phyloP scores from a whole-genome alignment of 2,329 filamentous ascomycete genomes.

The Colletotrichum tamarilloi region DNA sequence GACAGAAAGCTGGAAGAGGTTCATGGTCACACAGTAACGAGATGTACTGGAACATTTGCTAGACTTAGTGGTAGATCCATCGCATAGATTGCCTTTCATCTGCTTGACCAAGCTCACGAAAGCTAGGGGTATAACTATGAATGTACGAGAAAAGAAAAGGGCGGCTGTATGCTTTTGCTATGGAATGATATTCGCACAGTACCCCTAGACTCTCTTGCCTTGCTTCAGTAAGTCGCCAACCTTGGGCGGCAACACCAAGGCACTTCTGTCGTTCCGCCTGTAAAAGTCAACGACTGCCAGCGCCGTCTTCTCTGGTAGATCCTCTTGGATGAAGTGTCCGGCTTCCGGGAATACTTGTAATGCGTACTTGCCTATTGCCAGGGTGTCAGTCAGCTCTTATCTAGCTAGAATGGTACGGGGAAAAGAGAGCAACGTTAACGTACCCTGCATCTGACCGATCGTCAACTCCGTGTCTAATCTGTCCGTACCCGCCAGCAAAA shows the following conservation, averaged over 20 bases:
- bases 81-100: too few relatives aligned
- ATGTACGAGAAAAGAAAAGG: background rate
- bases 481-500: conserved; percentile 90
- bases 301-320: conserved; percentile 90
- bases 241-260: conserved; percentile 90
- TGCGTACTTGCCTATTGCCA: conserved; percentile 82
- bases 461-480: conserved; percentile 90
- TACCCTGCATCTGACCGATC: conserved; percentile 97
- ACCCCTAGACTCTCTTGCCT: conserved; percentile 66
- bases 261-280: conserved; percentile 86
- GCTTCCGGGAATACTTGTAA: conserved; percentile 94
- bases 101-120: background rate
- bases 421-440: conserved; percentile 36
- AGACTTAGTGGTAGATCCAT: too few relatives aligned
- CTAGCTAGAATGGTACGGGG: background rate
- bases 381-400: conserved; percentile 22
- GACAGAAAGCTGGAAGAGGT: too few relatives aligned
- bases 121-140: conserved; percentile 14
- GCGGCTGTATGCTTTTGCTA: background rate
- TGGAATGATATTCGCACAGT: background rate
- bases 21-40: too few relatives aligned
- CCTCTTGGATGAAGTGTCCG: conserved; percentile 97
- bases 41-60: too few relatives aligned
- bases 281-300: conserved; percentile 90
- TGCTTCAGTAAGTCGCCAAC: conserved; percentile 79